These are phyloP conservation scores for Pisolithus microcarpus DNA, from an alignment of 768 basidiomycete species.

Conservation along the genomic window DNA sequence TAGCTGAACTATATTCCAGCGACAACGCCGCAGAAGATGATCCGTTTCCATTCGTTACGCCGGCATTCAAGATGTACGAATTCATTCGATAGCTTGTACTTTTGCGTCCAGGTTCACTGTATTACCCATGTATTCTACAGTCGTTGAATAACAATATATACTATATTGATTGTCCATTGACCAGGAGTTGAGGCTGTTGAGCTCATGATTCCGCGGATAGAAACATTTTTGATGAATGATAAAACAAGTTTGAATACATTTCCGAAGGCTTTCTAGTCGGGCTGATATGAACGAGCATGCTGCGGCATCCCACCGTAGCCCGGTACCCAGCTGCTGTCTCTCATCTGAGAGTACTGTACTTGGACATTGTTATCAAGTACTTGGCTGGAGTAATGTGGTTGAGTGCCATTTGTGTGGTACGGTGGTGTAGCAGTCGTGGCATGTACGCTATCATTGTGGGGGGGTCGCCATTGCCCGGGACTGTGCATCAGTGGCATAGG, in stretches of 20 bases:
- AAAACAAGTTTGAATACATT: neutral
- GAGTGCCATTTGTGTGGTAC: constrained; percentile 14
- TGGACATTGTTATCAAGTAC: constrained; percentile 7
- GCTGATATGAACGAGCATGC: constrained; percentile 25
- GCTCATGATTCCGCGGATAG: constrained; percentile 4
- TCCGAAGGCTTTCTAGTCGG: constrained; percentile 10
- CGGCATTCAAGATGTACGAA: constrained; percentile 70
- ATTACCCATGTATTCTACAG: constrained; percentile 24
- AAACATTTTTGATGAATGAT: constrained; percentile 1
- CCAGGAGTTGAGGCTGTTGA: neutral
- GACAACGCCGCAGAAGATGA: constrained; percentile 53
- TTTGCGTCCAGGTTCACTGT: constrained; percentile 6
- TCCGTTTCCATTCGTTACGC: constrained; percentile 60
- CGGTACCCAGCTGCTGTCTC: constrained; percentile 11
- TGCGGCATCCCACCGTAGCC: constrained; percentile 22
- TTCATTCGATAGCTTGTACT: constrained; percentile 49
- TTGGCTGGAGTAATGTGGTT: constrained; percentile 23
- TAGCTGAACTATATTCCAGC: constrained; percentile 18
- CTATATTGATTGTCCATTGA: constrained; percentile 5
- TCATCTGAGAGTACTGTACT: constrained; percentile 23
- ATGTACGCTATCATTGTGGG: constrained; percentile 16
- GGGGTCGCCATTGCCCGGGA: constrained; percentile 20
- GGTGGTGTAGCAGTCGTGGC: constrained; percentile 13
- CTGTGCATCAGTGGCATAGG: constrained; percentile 9
- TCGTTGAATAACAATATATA: constrained; percentile 11